phyloP scores from a whole-genome alignment of 257 asterid genomes.

The Cinchona pubescens region DNA sequence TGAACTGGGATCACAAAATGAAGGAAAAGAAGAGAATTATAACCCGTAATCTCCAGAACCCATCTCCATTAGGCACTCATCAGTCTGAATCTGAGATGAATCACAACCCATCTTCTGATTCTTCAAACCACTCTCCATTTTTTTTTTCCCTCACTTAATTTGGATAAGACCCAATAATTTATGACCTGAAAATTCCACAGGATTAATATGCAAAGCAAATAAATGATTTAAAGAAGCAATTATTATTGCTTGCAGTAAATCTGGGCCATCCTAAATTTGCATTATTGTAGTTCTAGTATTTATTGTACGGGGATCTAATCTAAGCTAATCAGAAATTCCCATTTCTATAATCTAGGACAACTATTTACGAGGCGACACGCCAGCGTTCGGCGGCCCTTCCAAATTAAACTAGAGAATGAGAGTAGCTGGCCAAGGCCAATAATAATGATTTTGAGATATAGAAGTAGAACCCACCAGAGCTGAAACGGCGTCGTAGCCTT shows the following conservation, averaged over 20 bases:
- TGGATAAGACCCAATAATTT: not conserved
- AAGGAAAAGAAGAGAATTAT: not conserved
- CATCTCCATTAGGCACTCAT: slow-evolving; percentile 27
- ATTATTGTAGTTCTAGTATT: not conserved
- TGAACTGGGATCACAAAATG: not conserved
- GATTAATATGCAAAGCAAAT: not conserved
- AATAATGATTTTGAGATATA: no score
- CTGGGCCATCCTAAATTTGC: not conserved
- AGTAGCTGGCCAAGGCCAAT: not conserved
- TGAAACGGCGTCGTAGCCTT: not conserved
- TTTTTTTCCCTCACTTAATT: not conserved
- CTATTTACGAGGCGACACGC: slow-evolving; percentile 30
- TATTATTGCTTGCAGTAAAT: no score
- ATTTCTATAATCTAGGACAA: no score
- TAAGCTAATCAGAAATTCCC: no score
- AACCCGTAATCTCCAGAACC: slow-evolving; percentile 50
- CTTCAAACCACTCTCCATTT: slow-evolving; percentile 34
- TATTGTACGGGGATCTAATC: not conserved
- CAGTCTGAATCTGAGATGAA: slow-evolving; percentile 3
- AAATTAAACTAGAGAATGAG: no score
- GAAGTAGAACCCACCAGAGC: no score
- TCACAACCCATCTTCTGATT: slow-evolving; percentile 9
- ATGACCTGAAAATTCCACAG: slow-evolving; percentile 19
- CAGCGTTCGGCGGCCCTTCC: slow-evolving; percentile 7
- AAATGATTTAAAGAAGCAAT: no score